These are phyloP conservation scores for Cyphellophora europaea DNA, from an alignment of 2,329 filamentous ascomycete species.

Conservation along the genomic window DNA sequence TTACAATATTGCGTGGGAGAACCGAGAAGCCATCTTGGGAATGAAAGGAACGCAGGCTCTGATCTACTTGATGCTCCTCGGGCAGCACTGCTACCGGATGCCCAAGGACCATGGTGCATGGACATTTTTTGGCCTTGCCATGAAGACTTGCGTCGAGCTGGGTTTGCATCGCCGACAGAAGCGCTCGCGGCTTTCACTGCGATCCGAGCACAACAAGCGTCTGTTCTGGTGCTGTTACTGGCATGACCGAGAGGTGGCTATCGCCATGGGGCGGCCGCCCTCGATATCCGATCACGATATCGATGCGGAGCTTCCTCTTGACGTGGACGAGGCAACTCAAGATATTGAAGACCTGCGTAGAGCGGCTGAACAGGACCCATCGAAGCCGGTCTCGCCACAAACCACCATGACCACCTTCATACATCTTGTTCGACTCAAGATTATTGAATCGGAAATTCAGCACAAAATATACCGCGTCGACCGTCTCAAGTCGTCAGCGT, in stretches of 20 bases:
- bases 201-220: slow-evolving; percentile 3
- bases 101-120: background rate
- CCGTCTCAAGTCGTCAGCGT: background rate
- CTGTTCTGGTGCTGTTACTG: slow-evolving; percentile 6
- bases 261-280: slow-evolving; percentile 4
- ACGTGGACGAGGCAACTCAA: slow-evolving; percentile 2
- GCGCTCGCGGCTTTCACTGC: background rate
- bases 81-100: background rate
- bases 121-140: slow-evolving; percentile 1
- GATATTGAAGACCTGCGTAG: background rate
- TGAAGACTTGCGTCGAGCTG: slow-evolving; percentile 3
- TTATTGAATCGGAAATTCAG: slow-evolving; percentile 6
- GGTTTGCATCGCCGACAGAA: slow-evolving; percentile 1
- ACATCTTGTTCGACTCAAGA: slow-evolving; percentile 2
- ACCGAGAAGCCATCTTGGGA: slow-evolving; percentile 1
- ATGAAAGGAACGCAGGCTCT: slow-evolving; percentile 1
- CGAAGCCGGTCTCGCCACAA: background rate
- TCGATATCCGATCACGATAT: slow-evolving; percentile 6
- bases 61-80: background rate
- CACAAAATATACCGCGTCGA: slow-evolving; percentile 5
- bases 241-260: slow-evolving; percentile 2
- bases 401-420: slow-evolving; percentile 4
- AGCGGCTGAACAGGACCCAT: background rate
- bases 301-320: slow-evolving; percentile 4
- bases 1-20: background rate